A percentile compares a stretch with the other conserved stretches of the same genome.
Evolutionary conservation across 129 eudicot genomes (phyloP).

Genomic region (Oenanthe sinensis): DNA sequence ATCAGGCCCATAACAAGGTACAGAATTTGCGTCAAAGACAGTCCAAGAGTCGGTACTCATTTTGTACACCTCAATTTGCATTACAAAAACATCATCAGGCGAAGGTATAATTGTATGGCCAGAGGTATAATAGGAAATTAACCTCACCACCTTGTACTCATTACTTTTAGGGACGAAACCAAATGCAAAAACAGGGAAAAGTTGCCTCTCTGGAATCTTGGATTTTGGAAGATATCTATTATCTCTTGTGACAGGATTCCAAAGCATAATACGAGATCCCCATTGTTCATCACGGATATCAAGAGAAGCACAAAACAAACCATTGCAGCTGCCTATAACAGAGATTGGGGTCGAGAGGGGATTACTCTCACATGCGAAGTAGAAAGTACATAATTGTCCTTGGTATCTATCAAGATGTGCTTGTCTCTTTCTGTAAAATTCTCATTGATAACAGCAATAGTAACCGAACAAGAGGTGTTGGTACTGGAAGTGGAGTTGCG

Average conservation of each 20-base stretch:
- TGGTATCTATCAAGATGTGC: not conserved
- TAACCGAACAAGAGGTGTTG: not conserved
- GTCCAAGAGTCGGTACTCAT: constrained; percentile 7
- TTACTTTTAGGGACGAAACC: constrained; percentile 1
- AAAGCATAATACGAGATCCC: not conserved
- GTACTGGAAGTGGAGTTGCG: not conserved
- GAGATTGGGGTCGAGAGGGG: too few relatives aligned
- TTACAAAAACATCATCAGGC: not conserved
- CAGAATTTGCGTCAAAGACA: too few relatives aligned
- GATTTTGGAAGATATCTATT: constrained; percentile 10
- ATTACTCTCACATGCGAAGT: not conserved
- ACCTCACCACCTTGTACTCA: constrained; percentile 3
- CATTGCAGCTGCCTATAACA: not conserved
- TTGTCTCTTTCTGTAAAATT: not conserved
- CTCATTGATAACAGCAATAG: not conserved
- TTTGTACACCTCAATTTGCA: constrained; percentile 10
- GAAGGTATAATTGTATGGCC: not conserved
- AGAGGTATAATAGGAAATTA: not conserved
- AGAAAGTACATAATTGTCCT: not conserved
- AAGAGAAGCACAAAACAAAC: not conserved
- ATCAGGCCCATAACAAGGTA: not conserved
- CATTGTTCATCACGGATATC: not conserved
- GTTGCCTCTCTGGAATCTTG: not conserved
- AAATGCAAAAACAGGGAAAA: not conserved
- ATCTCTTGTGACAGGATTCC: constrained; percentile 2